Conservation (phyloP, 495 filamentous ascomycete genomes). For the Podospora pseudoanserina region DNA sequence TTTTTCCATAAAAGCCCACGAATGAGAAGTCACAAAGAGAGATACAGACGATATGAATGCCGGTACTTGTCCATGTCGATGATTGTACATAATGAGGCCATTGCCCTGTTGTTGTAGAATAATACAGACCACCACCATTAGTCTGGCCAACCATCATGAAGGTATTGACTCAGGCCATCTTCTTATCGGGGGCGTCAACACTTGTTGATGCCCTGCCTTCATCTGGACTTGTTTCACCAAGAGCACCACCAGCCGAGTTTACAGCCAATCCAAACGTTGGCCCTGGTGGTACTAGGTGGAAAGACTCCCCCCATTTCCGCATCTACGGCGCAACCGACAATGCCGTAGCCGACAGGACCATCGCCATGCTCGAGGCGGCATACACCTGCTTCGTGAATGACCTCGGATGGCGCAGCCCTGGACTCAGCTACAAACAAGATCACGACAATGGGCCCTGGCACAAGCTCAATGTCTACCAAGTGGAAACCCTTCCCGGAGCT, state of each 20-base stretch:
- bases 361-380: slow-evolving; percentile 41
- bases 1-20: not conserved
- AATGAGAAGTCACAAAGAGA: not conserved
- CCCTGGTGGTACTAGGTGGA: slow-evolving; percentile 29
- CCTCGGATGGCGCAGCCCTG: slow-evolving; percentile 42
- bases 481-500: slow-evolving; percentile 34
- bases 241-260: slow-evolving; percentile 34
- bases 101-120: not conserved
- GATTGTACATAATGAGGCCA: not conserved
- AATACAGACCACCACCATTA: not conserved
- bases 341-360: slow-evolving; percentile 26
- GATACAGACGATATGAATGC: not conserved
- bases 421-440: slow-evolving; percentile 37
- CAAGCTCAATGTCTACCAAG: slow-evolving; percentile 45
- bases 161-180: not conserved
- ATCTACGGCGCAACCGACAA: slow-evolving; percentile 34
- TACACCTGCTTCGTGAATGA: slow-evolving; percentile 43
- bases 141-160: not conserved
- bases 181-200: not conserved
- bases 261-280: slow-evolving; percentile 40
- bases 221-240: not conserved
- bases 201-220: not conserved
- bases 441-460: slow-evolving; percentile 38
- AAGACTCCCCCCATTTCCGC: slow-evolving; percentile 47
- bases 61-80: not conserved